A percentile compares a stretch with the other conserved stretches of the same genome.
phyloP scores from a whole-genome alignment of 208 protist genomes.

The Trypanosoma rangeli region DNA sequence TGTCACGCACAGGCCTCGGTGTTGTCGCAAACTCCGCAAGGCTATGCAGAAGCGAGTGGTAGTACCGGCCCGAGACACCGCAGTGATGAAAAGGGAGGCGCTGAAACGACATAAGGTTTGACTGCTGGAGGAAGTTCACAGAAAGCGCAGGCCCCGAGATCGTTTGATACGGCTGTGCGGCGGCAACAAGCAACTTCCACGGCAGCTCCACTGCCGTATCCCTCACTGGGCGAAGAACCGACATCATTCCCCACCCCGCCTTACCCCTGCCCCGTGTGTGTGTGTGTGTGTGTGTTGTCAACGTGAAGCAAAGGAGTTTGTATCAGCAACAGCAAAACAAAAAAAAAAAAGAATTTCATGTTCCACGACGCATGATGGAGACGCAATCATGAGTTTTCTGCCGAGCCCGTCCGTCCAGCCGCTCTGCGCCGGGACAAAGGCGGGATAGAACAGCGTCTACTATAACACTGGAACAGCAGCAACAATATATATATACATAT shows the following conservation, averaged over 20 bases:
- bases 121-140: conserved; percentile 60
- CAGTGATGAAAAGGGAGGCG: conserved; percentile 44
- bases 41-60: conserved; percentile 73
- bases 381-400: too few species aligned
- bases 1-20: conserved; percentile 48
- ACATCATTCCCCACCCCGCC: too few species aligned
- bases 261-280: background rate
- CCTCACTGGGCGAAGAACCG: conserved; percentile 18
- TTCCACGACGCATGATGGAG: too few species aligned
- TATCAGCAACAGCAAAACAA: background rate
- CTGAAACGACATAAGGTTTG: conserved; percentile 67
- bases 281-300: background rate
- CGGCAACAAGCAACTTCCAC: conserved; percentile 47
- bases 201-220: conserved; percentile 54
- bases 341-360: background rate
- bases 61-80: conserved; percentile 57
- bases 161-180: conserved; percentile 86
- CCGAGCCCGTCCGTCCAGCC: background rate
- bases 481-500: background rate
- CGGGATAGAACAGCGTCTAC: conserved; percentile 3
- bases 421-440: background rate
- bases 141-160: conserved; percentile 74
- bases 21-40: conserved; percentile 81
- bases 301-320: background rate
- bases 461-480: background rate